A percentile compares a stretch with the other conserved stretches of the same genome.
Conservation (phyloP, 306 rosid genomes). For the Prunus davidiana region DNA sequence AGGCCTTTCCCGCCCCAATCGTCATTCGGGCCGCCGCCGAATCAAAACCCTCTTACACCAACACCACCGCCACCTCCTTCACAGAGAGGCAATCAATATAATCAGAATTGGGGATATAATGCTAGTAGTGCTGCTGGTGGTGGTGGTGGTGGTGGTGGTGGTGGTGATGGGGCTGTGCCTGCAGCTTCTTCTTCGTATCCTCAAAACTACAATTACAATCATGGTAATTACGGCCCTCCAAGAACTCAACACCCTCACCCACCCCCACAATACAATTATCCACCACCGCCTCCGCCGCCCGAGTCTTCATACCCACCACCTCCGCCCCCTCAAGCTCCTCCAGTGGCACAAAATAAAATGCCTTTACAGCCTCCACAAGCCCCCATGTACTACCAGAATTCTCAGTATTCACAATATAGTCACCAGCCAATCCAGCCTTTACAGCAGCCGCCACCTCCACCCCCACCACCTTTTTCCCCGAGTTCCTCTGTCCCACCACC, state of each 20-base stretch:
- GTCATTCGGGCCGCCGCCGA: slow-evolving; percentile 44
- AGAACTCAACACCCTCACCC: slow-evolving; percentile 60
- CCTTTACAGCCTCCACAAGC: slow-evolving; percentile 41
- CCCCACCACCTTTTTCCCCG: slow-evolving; percentile 65
- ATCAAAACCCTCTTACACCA: slow-evolving; percentile 55
- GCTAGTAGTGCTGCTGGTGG: slow-evolving; percentile 22
- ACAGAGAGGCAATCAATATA: slow-evolving; percentile 56
- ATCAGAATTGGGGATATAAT: slow-evolving; percentile 60
- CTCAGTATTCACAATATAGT: slow-evolving; percentile 48
- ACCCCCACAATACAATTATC: slow-evolving; percentile 59
- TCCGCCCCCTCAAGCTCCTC: slow-evolving; percentile 56
- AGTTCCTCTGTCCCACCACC: slow-evolving; percentile 65
- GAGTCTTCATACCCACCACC: slow-evolving; percentile 74
- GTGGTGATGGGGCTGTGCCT: slow-evolving; percentile 30
- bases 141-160: slow-evolving; percentile 28
- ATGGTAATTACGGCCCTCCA: slow-evolving; percentile 43
- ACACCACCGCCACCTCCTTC: slow-evolving; percentile 29
- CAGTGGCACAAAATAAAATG: slow-evolving; percentile 29
- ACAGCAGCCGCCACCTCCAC: slow-evolving; percentile 46
- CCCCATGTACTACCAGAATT: slow-evolving; percentile 55
- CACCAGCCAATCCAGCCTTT: slow-evolving; percentile 45
- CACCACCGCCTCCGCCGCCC: slow-evolving; percentile 62
- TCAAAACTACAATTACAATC: slow-evolving; percentile 51
- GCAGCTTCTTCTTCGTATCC: slow-evolving; percentile 54
- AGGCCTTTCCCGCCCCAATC: slow-evolving; percentile 93